Conservation (phyloP, 805 yeast genomes). For the Kodamaea neixiangensis region DNA sequence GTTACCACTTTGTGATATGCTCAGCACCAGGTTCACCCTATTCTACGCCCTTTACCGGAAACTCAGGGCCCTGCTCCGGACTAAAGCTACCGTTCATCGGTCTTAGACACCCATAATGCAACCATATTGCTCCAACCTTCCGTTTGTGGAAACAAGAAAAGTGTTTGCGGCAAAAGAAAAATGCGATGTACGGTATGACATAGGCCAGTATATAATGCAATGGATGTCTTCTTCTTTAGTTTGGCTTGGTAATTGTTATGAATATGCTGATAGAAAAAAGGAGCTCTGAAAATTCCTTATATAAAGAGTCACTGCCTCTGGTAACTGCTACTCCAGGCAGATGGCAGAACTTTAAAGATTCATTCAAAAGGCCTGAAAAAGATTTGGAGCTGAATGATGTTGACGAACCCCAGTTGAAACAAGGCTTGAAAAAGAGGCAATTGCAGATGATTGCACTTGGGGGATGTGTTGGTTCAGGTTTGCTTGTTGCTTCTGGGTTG, state of each 20-base stretch:
- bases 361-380: slow-evolving; percentile 31
- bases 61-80: not conserved
- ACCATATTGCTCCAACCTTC: not conserved
- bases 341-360: slow-evolving; percentile 30
- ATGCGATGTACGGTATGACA: not conserved
- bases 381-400: slow-evolving; percentile 13
- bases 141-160: not conserved
- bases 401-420: slow-evolving; percentile 18
- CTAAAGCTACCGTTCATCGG: not conserved
- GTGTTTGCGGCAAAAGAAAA: not conserved
- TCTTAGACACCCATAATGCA: not conserved
- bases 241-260: not conserved
- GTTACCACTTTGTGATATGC: not conserved
- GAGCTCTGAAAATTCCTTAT: slow-evolving; percentile 3
- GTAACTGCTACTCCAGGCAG: not conserved
- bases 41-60: not conserved
- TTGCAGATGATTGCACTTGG: slow-evolving; percentile 43
- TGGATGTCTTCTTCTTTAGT: not conserved
- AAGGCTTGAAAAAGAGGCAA: slow-evolving; percentile 32
- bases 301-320: slow-evolving; percentile 4
- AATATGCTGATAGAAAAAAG: slow-evolving; percentile 7
- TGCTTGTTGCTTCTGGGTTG: slow-evolving; percentile 41
- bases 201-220: not conserved
- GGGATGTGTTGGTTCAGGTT: slow-evolving; percentile 45
- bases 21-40: too few relatives aligned